These are phyloP conservation scores for Epichloe festucae DNA, from an alignment of 2,329 filamentous ascomycete genomes.

Conservation along the genomic window DNA sequence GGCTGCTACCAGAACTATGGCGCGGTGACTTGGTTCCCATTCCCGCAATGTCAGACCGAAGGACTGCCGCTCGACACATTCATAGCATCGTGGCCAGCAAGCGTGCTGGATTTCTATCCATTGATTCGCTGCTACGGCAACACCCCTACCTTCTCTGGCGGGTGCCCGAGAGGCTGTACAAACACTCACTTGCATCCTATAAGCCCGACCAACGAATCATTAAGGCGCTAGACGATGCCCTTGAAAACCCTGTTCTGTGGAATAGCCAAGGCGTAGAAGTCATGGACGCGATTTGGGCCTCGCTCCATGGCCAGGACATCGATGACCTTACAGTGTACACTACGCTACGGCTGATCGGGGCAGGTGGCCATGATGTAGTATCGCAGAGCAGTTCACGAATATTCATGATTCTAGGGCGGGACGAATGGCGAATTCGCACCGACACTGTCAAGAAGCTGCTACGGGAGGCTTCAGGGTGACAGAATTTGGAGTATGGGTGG, in stretches of 20 bases:
- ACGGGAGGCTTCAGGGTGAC: slow-evolving; percentile 1
- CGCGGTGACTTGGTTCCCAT: slow-evolving; percentile 13
- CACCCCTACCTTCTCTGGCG: slow-evolving; percentile 28
- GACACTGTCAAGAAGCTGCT: slow-evolving; percentile 11
- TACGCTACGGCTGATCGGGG: slow-evolving; percentile 18
- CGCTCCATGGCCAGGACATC: slow-evolving; percentile 7
- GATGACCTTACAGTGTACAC: slow-evolving; percentile 14
- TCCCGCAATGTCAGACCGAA: slow-evolving; percentile 11
- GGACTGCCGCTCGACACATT: slow-evolving; percentile 11
- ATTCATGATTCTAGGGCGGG: slow-evolving; percentile 21
- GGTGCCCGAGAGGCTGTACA: slow-evolving; percentile 18
- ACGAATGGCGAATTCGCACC: slow-evolving; percentile 21
- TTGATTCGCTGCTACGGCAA: slow-evolving; percentile 12
- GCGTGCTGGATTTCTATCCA: slow-evolving; percentile 13
- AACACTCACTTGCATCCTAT: slow-evolving; percentile 12
- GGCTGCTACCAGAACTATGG: slow-evolving; percentile 11
- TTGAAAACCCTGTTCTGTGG: slow-evolving; percentile 10
- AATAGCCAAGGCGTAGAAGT: slow-evolving; percentile 6
- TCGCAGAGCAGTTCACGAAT: slow-evolving; percentile 17
- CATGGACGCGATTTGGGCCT: slow-evolving; percentile 9
- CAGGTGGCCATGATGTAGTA: slow-evolving; percentile 17
- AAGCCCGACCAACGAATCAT: slow-evolving; percentile 10
- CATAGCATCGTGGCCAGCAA: slow-evolving; percentile 10
- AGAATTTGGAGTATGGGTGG: not conserved
- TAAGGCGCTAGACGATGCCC: slow-evolving; percentile 13